Evolutionary conservation across 257 asterid species (phyloP), one percentile per base, ranked within the genome.

Genomic region (Mitragyna speciosa): DNA sequence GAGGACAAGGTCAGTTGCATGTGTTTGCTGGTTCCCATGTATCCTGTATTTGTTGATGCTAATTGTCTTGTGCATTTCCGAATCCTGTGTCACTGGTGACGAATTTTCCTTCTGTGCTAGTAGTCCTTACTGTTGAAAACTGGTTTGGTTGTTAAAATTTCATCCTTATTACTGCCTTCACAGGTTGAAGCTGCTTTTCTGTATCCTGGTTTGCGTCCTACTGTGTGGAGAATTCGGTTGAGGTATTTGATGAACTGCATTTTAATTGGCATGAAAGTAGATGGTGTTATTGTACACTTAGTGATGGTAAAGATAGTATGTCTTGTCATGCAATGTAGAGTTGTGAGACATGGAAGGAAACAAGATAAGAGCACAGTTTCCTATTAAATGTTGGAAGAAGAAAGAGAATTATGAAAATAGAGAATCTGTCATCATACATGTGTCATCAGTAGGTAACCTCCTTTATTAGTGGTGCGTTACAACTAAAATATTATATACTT

Each of bases 191-290:
- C 99, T 87, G 99, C 99, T 24, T 80, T 91, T 79, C 72, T 95
- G 85, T 95, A 95, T 86, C 97, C 99, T 67, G 99, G 99, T n/a
- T n/a, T 73, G 87, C 94, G 97, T 66, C 97, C 94, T 67, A 95
- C 99, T 66, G 98, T 92, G 64, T 80, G 89, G 85, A 90, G 99
- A 83, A 87, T 91, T 85, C 99, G 97, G 75, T 80, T 95, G 83
- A 91, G 98, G 99, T 94, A 87, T 71, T 54, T 71, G 54, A 66
- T 49, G 63, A 39, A 49, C 72, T 77, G 22, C 54, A 56, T 49
- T 76, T 30, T 28, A 45, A 47, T 58, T 76, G 28, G 52, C 22
- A 9, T 26, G 20, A 67, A 12, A 67, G 9, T 15, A 24, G 6
- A 24, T 24, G 26, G 65, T 58, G 65, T 6, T 58, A 58, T 22